phyloP scores from a whole-genome alignment of 2,329 filamentous ascomycete species.

The Nemania sp. region DNA sequence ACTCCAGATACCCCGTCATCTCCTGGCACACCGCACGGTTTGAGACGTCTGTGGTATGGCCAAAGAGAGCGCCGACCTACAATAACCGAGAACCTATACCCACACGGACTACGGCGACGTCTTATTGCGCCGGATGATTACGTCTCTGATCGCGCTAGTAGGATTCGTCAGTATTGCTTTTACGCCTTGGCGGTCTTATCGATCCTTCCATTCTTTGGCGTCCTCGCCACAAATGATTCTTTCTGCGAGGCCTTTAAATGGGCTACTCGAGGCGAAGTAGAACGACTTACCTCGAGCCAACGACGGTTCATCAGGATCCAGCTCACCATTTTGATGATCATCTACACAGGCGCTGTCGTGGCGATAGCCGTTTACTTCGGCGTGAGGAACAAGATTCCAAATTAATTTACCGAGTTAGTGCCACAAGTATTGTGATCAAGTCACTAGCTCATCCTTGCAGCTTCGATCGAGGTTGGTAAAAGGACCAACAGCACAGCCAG shows the following conservation, averaged over 20 bases:
- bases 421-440: neutral
- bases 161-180: constrained; percentile 55
- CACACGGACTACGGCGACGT: neutral
- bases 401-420: neutral
- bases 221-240: constrained; percentile 58
- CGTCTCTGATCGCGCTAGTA: constrained; percentile 46
- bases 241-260: constrained; percentile 62
- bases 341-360: constrained; percentile 37
- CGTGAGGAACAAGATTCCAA: constrained; percentile 25
- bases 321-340: constrained; percentile 26
- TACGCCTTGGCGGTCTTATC: constrained; percentile 54
- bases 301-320: constrained; percentile 49
- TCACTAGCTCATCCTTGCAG: neutral
- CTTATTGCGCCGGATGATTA: constrained; percentile 35
- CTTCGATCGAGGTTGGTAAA: too few relatives aligned
- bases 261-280: constrained; percentile 61
- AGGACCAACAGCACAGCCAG: too few relatives aligned
- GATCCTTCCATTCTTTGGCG: constrained; percentile 61
- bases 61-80: neutral
- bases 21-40: neutral
- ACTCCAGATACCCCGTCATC: neutral
- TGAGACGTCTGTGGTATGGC: neutral
- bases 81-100: constrained; percentile 14
- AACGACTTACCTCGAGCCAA: constrained; percentile 55
- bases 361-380: constrained; percentile 43